Base-by-base conservation (phyloP, 2,329 filamentous ascomycete genomes). In the Verticillium nubilum region DNA sequence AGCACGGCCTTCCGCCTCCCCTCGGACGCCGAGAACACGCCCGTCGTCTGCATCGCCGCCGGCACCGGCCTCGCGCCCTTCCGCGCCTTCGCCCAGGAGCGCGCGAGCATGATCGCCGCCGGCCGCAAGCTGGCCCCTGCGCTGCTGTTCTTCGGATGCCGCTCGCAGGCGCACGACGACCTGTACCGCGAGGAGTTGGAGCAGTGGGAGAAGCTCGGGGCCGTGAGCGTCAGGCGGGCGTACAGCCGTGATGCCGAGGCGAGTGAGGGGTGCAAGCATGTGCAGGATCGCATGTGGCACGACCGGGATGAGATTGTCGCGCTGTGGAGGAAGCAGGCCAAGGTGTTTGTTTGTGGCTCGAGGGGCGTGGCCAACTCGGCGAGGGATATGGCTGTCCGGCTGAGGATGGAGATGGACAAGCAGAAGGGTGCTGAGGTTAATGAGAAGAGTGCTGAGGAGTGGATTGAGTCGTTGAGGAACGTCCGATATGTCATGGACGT, bases 281-380 rank as follows among this genome's bases (percentile, higher is more conserved):
- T 82, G 13, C 79, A 81, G 69, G 74, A 82, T 53, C 67, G 75
- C 5, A 60, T 82, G 57, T 69, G 65, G 10, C 69, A 67, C 3
- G 69, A 77, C 54, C 59, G 68, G 5, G 64, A 63, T 5, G 69
- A 72, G 4, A 61, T 76, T 5, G 58, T 62, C 53, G 61, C 52
- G n/a, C 63, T 76, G 42, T 78, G 75, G 75, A 61, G 69, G 10
- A 13, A 54, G 9, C 74, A 72, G 0, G 73, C 84, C 0, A 81
- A 81, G 66, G 71, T 87, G 4, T 89, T 82, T 67, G 82, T 89
- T 0, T 89, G 86, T 66, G 86, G 87, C 0, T 81, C 79, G 42
- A 72, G 76, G 13, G 68, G 67, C 7, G 70, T 82, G 3, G 78
- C 74, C 2, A 73, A 77, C 50, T 74, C 68, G 1, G 74, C 81